Evolutionary conservation across 176 grass and related monocot species (phyloP).

Genomic region (Luzula sylvatica): DNA sequence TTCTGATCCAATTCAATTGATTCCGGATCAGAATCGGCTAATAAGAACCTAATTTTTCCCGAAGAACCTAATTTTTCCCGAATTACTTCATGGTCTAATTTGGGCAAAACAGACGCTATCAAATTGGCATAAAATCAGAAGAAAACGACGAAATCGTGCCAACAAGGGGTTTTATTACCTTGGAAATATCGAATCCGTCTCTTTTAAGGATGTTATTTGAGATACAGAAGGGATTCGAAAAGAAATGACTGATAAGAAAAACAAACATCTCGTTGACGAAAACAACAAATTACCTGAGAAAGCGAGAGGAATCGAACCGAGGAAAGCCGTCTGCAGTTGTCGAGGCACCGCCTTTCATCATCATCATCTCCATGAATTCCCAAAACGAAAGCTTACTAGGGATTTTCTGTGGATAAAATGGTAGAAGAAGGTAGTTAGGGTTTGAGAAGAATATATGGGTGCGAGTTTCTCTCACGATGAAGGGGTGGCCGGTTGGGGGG

Average conservation of each 20-base stretch:
- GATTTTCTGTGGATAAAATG: neutral
- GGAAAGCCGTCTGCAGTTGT: slow-evolving; percentile 8
- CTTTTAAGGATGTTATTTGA: neutral
- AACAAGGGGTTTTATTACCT: neutral
- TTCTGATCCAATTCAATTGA: no score
- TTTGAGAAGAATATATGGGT: slow-evolving; percentile 8
- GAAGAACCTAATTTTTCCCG: no score
- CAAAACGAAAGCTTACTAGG: no score
- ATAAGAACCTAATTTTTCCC: no score
- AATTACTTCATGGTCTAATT: no score
- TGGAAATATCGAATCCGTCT: neutral
- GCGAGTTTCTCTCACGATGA: neutral
- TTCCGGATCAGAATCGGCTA: no score
- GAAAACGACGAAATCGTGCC: neutral
- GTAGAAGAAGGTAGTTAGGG: neutral
- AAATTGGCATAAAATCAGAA: neutral
- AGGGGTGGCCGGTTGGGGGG: neutral
- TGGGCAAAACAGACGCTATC: neutral
- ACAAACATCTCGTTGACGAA: no score
- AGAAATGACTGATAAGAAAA: no score
- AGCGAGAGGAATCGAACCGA: slow-evolving; percentile 60
- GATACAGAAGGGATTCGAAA: neutral
- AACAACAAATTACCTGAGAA: slow-evolving; percentile 50
- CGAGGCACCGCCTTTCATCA: neutral
- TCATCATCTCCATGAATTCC: slow-evolving; percentile 5